Base-by-base conservation (phyloP, 768 basidiomycete species). In the Pleurotus giganteus region DNA sequence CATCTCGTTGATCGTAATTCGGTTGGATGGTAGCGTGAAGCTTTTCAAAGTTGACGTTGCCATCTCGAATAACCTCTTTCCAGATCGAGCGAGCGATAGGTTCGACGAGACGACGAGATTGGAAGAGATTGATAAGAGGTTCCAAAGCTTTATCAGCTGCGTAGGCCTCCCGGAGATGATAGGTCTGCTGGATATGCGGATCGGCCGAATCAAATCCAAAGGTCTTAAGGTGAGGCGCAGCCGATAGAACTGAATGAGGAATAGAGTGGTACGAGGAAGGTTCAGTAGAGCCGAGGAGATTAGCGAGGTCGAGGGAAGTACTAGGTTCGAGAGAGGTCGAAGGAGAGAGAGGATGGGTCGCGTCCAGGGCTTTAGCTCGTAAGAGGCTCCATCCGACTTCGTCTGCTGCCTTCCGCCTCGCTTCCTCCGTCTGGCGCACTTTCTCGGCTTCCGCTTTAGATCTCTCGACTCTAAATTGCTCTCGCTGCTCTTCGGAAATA, bases 31-130 rank as follows among this genome's bases (percentile, higher is more conserved):
- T 47, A 15, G 62, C 59, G 31, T 49, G 56, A 0, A 63, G 39
- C 37, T 63, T 63, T 26, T 61, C 60, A 39, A 63, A 60, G n/a
- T 58, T 46, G 32, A 62, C 55, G 47, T 46, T 60, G 4, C 57
- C 37, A 24, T 62, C 60, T 24, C 54, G 55, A 8, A 59, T 51
- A 37, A 63, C 57, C 7, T 26, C 27, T 9, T 37, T 37, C 59
- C 59, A 60, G 12, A 60, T 60, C 1, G 57, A 54, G 1, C 54
- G 41, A 0, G 57, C 53, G 24, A 60, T 31, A 0, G 57, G 59
- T 32, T 57, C 57, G 4, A 31, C 28, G 13, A 55, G 47, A 27
- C 4, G 56, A 9, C 28, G 46, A 24, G 34, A 6, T 49, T 42
- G 27, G 53, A 58, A 27, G 27, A 28, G 23, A 31, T 47, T 26